Conservation (phyloP, 2,329 filamentous ascomycete species). For the Monascus ruber region DNA sequence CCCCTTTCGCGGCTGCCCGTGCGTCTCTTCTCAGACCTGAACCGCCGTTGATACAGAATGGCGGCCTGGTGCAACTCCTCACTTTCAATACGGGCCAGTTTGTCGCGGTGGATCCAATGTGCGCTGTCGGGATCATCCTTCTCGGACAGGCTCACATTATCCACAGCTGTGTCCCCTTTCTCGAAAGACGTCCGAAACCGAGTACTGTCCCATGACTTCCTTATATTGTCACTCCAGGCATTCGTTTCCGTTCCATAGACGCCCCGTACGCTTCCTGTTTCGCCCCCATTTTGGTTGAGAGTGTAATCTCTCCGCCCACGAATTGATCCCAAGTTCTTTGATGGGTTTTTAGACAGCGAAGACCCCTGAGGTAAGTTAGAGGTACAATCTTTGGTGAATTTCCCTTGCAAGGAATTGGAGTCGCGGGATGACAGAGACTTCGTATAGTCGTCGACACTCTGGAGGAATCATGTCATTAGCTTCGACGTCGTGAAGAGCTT, state of each 20-base stretch:
- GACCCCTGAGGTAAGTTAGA: conserved; percentile 30
- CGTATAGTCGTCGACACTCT: conserved; percentile 16
- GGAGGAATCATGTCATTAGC: conserved; percentile 1
- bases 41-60: conserved; percentile 30
- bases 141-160: conserved; percentile 7
- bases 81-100: conserved; percentile 39
- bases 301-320: conserved; percentile 24
- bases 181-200: conserved; percentile 8
- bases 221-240: conserved; percentile 11
- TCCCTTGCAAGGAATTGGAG: conserved; percentile 17
- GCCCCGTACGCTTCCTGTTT: conserved; percentile 27
- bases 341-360: conserved; percentile 21
- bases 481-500: background rate
- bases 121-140: conserved; percentile 22
- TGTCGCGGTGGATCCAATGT: conserved; percentile 42
- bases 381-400: conserved; percentile 18
- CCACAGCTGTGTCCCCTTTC: conserved; percentile 9
- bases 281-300: conserved; percentile 26
- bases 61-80: conserved; percentile 39
- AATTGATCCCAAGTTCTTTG: conserved; percentile 12
- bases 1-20: conserved; percentile 24
- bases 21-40: conserved; percentile 25
- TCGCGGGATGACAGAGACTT: conserved; percentile 28
- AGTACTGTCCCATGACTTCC: conserved; percentile 12
- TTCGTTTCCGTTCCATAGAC: conserved; percentile 21